A percentile compares a stretch with the other conserved stretches of the same genome.
These are phyloP conservation scores for Termitomyces sp. DNA, from an alignment of 1,284 basidiomycete genomes.

Conservation along the genomic window DNA sequence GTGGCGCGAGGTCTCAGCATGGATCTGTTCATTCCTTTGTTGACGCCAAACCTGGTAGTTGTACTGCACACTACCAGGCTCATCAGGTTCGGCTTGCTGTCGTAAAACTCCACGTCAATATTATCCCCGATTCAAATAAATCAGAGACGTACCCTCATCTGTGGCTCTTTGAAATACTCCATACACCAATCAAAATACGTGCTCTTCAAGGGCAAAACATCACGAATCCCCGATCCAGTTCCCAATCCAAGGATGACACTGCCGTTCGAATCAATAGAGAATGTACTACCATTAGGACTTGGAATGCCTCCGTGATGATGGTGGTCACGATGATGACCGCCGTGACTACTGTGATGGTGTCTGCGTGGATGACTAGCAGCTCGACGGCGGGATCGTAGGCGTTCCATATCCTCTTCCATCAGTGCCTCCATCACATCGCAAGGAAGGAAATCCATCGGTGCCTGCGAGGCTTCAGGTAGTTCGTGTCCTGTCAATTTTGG, in stretches of 20 bases:
- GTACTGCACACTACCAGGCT: constrained; percentile 90
- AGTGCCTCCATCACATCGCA: constrained; percentile 81
- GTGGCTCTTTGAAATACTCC: constrained; percentile 97
- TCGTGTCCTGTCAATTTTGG: constrained; percentile 23
- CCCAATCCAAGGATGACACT: constrained; percentile 70
- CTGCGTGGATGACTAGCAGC: constrained; percentile 26
- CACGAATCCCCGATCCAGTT: constrained; percentile 65
- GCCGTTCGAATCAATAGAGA: constrained; percentile 61
- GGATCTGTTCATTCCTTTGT: constrained; percentile 82
- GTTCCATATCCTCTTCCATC: constrained; percentile 88
- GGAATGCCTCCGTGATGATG: constrained; percentile 37
- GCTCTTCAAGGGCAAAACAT: constrained; percentile 84
- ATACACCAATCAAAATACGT: constrained; percentile 94
- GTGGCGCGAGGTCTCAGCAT: constrained; percentile 67
- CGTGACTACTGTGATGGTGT: constrained; percentile 18
- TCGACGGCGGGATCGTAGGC: constrained; percentile 66
- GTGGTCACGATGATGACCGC: constrained; percentile 5
- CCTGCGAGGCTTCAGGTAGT: constrained; percentile 23
- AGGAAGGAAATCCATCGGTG: constrained; percentile 51
- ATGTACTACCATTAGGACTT: constrained; percentile 70
- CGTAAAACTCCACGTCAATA: constrained; percentile 7
- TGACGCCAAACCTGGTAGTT: constrained; percentile 97
- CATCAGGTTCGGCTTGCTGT: constrained; percentile 90
- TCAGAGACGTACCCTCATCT: constrained; percentile 79
- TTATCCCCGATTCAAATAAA: neutral